Evolutionary conservation across 2,329 filamentous ascomycete genomes (phyloP).

Genomic region (Lomentospora prolificans): DNA sequence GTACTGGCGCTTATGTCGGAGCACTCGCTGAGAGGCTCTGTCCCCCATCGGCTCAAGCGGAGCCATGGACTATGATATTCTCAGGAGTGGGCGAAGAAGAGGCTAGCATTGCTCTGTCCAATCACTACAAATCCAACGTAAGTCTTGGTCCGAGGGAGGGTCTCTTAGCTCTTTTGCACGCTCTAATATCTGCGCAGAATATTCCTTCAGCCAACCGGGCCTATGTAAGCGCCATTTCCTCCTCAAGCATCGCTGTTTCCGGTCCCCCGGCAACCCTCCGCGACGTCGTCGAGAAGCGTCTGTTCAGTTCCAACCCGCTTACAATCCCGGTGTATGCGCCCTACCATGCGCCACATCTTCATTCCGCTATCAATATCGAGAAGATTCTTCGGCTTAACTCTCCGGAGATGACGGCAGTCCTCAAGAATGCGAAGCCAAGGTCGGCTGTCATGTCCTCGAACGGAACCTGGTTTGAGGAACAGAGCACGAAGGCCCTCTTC

Average conservation of each 20-base stretch:
- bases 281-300: constrained; percentile 28
- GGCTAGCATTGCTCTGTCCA: constrained; percentile 37
- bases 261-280: constrained; percentile 41
- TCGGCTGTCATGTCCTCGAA: constrained; percentile 41
- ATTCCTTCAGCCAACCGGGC: constrained; percentile 31
- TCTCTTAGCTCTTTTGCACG: too few species aligned
- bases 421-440: constrained; percentile 32
- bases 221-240: constrained; percentile 44
- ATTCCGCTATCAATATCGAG: constrained; percentile 32
- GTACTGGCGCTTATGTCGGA: constrained; percentile 47
- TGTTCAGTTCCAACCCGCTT: constrained; percentile 30
- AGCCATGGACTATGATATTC: constrained; percentile 59
- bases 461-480: constrained; percentile 30
- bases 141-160: constrained; percentile 19
- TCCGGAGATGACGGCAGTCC: constrained; percentile 24
- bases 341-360: constrained; percentile 47
- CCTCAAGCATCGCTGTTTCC: constrained; percentile 40
- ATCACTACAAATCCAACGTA: constrained; percentile 49
- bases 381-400: constrained; percentile 35
- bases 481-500: constrained; percentile 31
- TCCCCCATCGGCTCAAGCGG: constrained; percentile 31
- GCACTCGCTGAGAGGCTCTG: constrained; percentile 36
- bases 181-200: too few species aligned
- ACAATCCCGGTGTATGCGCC: constrained; percentile 43
- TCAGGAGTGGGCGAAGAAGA: constrained; percentile 43